Base-by-base conservation (phyloP, 495 filamentous ascomycete genomes). In the Rhizodiscina lignyota region DNA sequence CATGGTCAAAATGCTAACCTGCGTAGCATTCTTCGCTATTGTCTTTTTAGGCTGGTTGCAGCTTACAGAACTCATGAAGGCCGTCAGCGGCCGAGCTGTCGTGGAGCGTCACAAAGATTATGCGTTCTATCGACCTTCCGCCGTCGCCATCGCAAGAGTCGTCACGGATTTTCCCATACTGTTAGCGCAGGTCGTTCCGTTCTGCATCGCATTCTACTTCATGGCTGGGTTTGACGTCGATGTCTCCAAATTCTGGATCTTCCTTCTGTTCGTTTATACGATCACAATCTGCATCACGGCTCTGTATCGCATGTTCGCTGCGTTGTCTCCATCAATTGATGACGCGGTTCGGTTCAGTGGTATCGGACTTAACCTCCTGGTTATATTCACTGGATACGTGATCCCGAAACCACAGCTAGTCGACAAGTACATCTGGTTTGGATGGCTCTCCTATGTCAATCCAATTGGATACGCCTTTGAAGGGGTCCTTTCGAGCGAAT, bases 121-220 rank as follows among this genome's bases (percentile, higher is more conserved):
- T 41, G 78, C 77, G n/a, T 83, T 85, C 54, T 81, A 83, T 50
- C 68, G 76, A 24, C 79, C 79, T 1, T 79, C 76, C 31, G 79
- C 79, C 28, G 73, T 83, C 31, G 57, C 59, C 1, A 66, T 85
- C 31, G 77, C 74, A 10, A 67, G 76, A 32, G 68, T 82, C 8
- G 52, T 83, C 6, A 59, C 70, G 15, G 79, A 85, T 46, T 63
- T 85, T 35, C 79, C 79, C 0, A 51, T 79, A 2, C 53, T 82
- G 16, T 57, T 79, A 19, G 52, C 66, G 13, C 72, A 79, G 58
- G 68, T 74, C 10, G 56, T 67, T 6, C 58, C 74, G 4, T 83
- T 83, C 37, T 61, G 63, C 17, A 58, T 80, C 20, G 61, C 79
- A 35, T 64, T 77, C 48, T 82, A 82, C 45, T 83, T 82, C 55